A percentile compares a stretch with the other conserved stretches of the same genome.
Evolutionary conservation across 495 filamentous ascomycete genomes (phyloP).

Genomic region (Trichoderma orchidacearum): DNA sequence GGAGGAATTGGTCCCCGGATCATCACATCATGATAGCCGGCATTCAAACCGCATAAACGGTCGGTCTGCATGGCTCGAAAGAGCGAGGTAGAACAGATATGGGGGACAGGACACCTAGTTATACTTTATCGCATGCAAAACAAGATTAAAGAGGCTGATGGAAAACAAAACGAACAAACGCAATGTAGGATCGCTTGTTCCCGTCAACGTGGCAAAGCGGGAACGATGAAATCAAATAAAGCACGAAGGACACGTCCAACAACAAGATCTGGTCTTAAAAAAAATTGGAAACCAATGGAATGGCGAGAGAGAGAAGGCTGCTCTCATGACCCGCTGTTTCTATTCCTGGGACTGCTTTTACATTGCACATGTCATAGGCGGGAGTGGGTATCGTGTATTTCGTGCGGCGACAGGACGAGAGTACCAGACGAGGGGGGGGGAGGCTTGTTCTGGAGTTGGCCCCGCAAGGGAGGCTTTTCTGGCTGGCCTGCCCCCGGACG

Average conservation of each 20-base stretch:
- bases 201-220: not conserved
- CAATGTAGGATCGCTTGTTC: not conserved
- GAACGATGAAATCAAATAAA: not conserved
- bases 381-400: too few relatives aligned
- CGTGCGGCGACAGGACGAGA: too few relatives aligned
- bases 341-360: not conserved
- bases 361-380: too few relatives aligned
- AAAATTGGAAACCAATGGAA: not conserved
- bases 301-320: not conserved
- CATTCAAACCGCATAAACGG: too few relatives aligned
- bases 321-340: not conserved
- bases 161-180: not conserved
- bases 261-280: not conserved
- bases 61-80: too few relatives aligned
- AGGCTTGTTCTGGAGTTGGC: not conserved
- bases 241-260: not conserved
- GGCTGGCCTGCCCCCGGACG: not conserved
- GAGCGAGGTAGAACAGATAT: too few relatives aligned
- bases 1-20: not conserved
- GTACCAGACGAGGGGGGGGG: not conserved
- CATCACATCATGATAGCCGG: not conserved
- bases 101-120: too few relatives aligned
- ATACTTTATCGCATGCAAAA: not conserved
- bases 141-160: not conserved
- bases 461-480: not conserved